Evolutionary conservation across 2,329 filamentous ascomycete species (phyloP), one percentile per base, ranked within the genome.

Genomic region (Cryphonectria japonica): DNA sequence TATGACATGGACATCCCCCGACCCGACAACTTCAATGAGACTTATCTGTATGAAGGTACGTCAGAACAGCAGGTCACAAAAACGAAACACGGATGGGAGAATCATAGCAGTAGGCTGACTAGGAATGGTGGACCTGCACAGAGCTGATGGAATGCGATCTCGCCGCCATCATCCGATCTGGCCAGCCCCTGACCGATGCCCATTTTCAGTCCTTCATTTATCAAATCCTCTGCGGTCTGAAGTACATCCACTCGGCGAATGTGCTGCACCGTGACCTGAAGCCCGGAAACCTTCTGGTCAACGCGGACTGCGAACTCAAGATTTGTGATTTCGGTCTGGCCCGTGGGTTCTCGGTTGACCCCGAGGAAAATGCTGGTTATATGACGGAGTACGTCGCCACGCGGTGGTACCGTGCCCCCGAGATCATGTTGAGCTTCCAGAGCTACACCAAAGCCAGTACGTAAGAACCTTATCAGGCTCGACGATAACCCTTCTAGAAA

Each of bases 141-240:
- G 96, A 99, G 83, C 87, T 99, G 82, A 99, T 99, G 96, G 96
- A 99, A 81, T 98, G 96, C 84, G 96, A 99, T 83, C 84, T 99
- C 80, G 96, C 96, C 43, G 96, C 96, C 75, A 99, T 99, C 81
- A 98, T 99, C 78, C 91, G 96, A 76, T 98, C 95, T 59, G 96
- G 96, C 73, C 96, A 99, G 82, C 95, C 96, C 64, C 87, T 99
- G 80, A 99, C 96, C 79, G 96, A 99, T 80, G 96, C 96, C 69
- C 96, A 99, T 83, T 99, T 99, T 86, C 96, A 99, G 84, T 98
- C 96, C 67, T 99, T 99, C 85, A 98, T 99, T 84, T 99, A 99
- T 86, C 96, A 99, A 87, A 99, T 99, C 76, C 92, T 99, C 7
- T 98, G 96, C 81, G 96, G 96, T 75, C 87, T 99, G 77, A 99